Percentiles rank a stretch among this genome's conserved stretches.
Conservation (phyloP, 176 grass and related monocot species). For the Pontederia crassipes region DNA sequence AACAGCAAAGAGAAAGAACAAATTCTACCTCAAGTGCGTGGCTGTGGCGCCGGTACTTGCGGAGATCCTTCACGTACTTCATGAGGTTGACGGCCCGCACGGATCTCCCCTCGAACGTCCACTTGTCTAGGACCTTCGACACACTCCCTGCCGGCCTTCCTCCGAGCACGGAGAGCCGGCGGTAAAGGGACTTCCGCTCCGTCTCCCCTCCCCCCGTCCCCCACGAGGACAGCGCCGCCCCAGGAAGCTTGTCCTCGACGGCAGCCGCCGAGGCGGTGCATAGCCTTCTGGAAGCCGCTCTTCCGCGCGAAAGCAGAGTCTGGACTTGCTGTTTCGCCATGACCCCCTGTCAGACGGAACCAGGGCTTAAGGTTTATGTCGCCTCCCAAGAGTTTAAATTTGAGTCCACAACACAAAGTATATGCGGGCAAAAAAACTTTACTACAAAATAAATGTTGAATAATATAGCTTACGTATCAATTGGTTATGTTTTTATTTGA, state of each 20-base stretch:
- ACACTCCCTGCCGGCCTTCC: constrained; percentile 36
- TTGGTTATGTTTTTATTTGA: too few relatives aligned
- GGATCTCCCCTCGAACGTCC: constrained; percentile 36
- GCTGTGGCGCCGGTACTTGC: constrained; percentile 44
- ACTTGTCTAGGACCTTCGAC: constrained; percentile 41
- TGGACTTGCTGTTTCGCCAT: too few relatives aligned
- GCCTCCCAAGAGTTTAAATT: too few relatives aligned
- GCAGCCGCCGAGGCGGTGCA: too few relatives aligned
- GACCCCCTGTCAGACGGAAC: too few relatives aligned
- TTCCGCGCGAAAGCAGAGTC: too few relatives aligned
- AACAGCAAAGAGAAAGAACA: background rate
- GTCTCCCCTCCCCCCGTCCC: background rate
- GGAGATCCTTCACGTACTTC: constrained; percentile 50
- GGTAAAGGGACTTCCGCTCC: constrained; percentile 26
- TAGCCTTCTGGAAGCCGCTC: too few relatives aligned
- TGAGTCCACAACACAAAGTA: too few relatives aligned
- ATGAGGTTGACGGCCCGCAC: constrained; percentile 22
- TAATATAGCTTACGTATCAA: too few relatives aligned
- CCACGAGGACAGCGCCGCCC: background rate
- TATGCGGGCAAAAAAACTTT: too few relatives aligned
- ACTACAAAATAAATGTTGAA: too few relatives aligned
- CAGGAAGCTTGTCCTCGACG: background rate
- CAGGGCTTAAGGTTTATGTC: too few relatives aligned
- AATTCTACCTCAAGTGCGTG: constrained; percentile 58
- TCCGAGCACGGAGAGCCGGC: constrained; percentile 47